These are phyloP conservation scores for Didymella pinodella DNA, from an alignment of 2,329 filamentous ascomycete genomes.

Conservation along the genomic window DNA sequence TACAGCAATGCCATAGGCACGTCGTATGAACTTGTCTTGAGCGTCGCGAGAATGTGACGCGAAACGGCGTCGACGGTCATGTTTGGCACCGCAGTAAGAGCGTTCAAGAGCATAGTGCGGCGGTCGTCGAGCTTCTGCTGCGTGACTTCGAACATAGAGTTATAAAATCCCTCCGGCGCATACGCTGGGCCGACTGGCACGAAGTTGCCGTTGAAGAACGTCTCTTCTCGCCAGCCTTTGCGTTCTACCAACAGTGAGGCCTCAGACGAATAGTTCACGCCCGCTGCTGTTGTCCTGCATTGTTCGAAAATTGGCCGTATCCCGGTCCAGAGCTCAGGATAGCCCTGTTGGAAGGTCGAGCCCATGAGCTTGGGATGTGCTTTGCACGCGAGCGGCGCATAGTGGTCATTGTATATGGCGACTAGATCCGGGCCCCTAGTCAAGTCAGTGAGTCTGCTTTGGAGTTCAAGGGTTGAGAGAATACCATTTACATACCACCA, in stretches of 20 bases:
- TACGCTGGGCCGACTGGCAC: slow-evolving; percentile 40
- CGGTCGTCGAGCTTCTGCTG: slow-evolving; percentile 43
- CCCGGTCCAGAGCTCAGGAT: slow-evolving; percentile 39
- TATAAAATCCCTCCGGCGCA: slow-evolving; percentile 45
- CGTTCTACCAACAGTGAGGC: slow-evolving; percentile 39
- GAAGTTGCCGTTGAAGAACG: slow-evolving; percentile 46
- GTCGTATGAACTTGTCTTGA: slow-evolving; percentile 40
- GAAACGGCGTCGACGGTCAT: slow-evolving; percentile 32
- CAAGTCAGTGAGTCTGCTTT: slow-evolving; percentile 4
- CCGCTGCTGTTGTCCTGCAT: slow-evolving; percentile 33
- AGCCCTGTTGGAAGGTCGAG: slow-evolving; percentile 37
- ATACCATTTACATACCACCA: slow-evolving; percentile 38
- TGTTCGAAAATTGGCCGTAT: slow-evolving; percentile 39
- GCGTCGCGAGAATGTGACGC: slow-evolving; percentile 40
- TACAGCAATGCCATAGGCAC: slow-evolving; percentile 46
- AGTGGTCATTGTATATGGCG: slow-evolving; percentile 47
- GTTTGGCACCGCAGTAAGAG: slow-evolving; percentile 38
- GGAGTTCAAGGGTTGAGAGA: neutral
- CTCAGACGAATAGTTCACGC: slow-evolving; percentile 36
- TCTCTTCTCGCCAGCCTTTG: slow-evolving; percentile 41
- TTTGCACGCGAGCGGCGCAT: slow-evolving; percentile 37
- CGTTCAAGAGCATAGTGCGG: slow-evolving; percentile 44
- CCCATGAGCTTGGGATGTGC: slow-evolving; percentile 46
- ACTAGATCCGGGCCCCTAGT: slow-evolving; percentile 38
- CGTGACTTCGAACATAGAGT: slow-evolving; percentile 44